Evolutionary conservation across 2,329 filamentous ascomycete genomes (phyloP), one percentile per base, ranked within the genome.

Genomic region (Trichothecium roseum): DNA sequence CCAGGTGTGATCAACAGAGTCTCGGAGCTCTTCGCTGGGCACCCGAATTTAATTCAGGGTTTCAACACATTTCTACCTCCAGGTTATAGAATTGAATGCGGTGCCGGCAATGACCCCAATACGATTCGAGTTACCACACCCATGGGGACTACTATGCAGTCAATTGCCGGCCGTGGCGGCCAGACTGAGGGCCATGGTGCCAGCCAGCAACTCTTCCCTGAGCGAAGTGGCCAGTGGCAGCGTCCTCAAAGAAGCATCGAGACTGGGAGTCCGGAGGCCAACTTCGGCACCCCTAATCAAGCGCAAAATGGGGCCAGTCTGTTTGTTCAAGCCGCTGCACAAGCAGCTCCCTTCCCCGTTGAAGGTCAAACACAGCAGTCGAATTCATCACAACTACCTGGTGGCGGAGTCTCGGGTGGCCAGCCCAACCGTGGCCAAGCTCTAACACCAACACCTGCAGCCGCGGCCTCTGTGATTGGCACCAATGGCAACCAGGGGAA

Each of bases 41-140:
- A 98, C 50, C 91, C 91, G 3, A 91, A 84, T 53, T 71, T 94
- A 18, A 96, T 98, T 33, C 89, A 96, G 58, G 91, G 91, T 0
- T 98, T 98, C 57, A 98, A 98, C 54, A 98, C 91, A 0, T 98
- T 98, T 55, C 66, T 98, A 8, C 91, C 91, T 4, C 88, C 88
- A 0, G 88, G 91, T 3, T 98, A 98, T 55, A 75, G 91, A 39
- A 98, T 98, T 40, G 91, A 98, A 55, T 98, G 91, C 51, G 89
- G 89, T 20, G 81, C 85, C 13, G 86, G 86, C 24, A 89, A 93
- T 45, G 89, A 96, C 50, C 89, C 89, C 2, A 94, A 95, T 53
- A 87, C 87, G 4, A 98, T 98, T 43, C 74, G 93, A 44, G 91
- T 98, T 13, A 98, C 91, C 1, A 98, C 91, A 0, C 91, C 91